Evolutionary conservation across 257 asterid genomes (phyloP).

Genomic region (Henckelia pumila): DNA sequence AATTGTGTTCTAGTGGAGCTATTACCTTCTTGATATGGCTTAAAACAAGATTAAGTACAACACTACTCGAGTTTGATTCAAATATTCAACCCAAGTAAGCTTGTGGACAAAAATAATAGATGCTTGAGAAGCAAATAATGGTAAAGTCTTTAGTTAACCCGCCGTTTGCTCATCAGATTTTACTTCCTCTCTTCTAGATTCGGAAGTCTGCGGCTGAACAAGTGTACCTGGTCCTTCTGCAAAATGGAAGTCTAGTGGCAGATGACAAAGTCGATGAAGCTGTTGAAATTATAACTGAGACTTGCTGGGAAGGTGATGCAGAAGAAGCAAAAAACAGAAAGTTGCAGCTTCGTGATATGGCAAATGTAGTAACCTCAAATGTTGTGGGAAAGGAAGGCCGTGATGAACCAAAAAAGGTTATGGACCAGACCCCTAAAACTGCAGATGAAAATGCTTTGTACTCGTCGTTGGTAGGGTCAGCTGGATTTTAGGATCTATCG

Average conservation of each 20-base stretch:
- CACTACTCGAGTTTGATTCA: neutral
- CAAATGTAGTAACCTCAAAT: constrained; percentile 45
- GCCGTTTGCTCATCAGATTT: neutral
- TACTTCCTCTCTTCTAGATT: constrained; percentile 43
- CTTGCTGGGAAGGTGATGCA: constrained; percentile 90
- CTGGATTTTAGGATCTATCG: constrained; percentile 59
- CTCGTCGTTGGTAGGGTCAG: constrained; percentile 86
- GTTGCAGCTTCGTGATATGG: constrained; percentile 48
- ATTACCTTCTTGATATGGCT: neutral
- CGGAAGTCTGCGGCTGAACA: constrained; percentile 83
- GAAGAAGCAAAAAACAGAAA: constrained; percentile 73
- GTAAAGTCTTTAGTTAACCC: neutral
- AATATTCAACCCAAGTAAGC: neutral
- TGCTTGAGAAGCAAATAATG: neutral
- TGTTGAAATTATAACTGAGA: constrained; percentile 66
- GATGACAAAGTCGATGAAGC: constrained; percentile 65
- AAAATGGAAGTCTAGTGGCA: constrained; percentile 53
- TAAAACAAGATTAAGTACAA: neutral
- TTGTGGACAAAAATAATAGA: neutral
- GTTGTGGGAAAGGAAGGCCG: constrained; percentile 24
- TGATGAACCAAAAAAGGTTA: constrained; percentile 28
- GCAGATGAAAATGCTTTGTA: constrained; percentile 82
- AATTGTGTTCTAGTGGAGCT: neutral
- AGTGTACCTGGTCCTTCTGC: constrained; percentile 70
- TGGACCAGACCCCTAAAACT: constrained; percentile 27